Percentiles rank a stretch among this genome's conserved stretches.
Conservation (phyloP, 306 rosid species). For the Trichosanthes truncata region DNA sequence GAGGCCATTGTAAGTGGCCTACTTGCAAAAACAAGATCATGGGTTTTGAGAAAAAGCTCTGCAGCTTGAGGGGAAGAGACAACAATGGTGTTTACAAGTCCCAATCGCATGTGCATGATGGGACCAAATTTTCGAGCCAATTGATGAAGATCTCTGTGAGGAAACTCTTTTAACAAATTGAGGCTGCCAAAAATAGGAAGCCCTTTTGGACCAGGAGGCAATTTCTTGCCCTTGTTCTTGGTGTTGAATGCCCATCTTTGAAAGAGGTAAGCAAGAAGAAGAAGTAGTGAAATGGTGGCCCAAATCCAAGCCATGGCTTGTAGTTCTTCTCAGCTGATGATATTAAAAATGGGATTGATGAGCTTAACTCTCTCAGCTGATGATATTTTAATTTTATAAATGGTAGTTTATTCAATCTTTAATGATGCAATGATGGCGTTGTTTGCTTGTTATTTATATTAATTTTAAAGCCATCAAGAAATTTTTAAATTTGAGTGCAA, state of each 20-base stretch:
- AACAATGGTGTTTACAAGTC: neutral
- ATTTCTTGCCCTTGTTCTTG: slow-evolving; percentile 20
- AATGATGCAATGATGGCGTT: neutral
- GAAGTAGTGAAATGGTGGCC: slow-evolving; percentile 17
- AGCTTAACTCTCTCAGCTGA: neutral
- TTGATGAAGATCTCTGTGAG: neutral
- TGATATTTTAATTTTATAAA: neutral
- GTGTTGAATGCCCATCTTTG: slow-evolving; percentile 16
- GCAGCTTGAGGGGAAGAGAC: slow-evolving; percentile 57
- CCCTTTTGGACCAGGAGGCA: slow-evolving; percentile 6
- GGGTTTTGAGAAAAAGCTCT: slow-evolving; percentile 16
- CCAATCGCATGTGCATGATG: neutral
- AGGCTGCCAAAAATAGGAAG: neutral
- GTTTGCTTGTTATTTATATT: neutral
- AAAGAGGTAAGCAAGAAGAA: slow-evolving; percentile 20
- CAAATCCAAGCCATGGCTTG: slow-evolving; percentile 14
- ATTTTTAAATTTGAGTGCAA: neutral
- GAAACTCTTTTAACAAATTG: slow-evolving; percentile 17
- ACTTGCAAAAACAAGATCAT: slow-evolving; percentile 1
- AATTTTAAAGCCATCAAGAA: neutral
- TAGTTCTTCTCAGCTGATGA: neutral
- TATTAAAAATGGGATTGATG: neutral
- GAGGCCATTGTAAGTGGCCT: slow-evolving; percentile 34
- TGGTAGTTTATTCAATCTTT: neutral
- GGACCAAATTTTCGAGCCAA: neutral